Base-by-base conservation (phyloP, 148 eudicot genomes). In the Silene uniflora region DNA sequence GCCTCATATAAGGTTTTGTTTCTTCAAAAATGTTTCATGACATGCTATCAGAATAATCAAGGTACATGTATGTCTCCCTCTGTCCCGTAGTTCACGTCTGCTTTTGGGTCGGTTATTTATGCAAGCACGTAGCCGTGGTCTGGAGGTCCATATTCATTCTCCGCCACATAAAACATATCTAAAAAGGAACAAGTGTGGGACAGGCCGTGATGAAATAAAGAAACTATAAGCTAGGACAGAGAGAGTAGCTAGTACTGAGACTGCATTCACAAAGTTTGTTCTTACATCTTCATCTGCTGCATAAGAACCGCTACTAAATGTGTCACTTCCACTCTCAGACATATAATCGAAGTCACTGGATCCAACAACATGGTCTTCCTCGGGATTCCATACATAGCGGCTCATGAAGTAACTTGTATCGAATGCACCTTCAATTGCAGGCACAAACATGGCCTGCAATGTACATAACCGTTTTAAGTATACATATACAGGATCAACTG, bases 391-490 rank as follows among this genome's bases (percentile, higher is more conserved):
- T 62, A 96, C 85, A 80, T 96, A 91, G 39, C 99, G 99, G 82
- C 98, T 96, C 94, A 87, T 91, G 78, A 96, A 96, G 83, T 96
- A 96, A 77, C 99, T 89, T n/a, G 99, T 96, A 76, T 96, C 99
- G 61, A 74, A 93, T 74, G 91, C 86, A 60, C 82, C 74, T 66
- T 96, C 99, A 62, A 88, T 92, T 63, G 94, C 77, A 77, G 99
- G 99, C 82, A 96, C 86, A 85, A 96, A 96, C 90, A 88, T 87
- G 2, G 97, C 99, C 99, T 96, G 87, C 75, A 80, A 77, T 18
- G 52, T 42, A 35, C 56, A 42, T 22, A 39, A 18, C 10, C 39
- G 56, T 44, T 23, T 81, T 23, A 62, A 62, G 67, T 19, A 69
- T 14, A 52, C 44, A 18, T 67, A 52, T 22, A 68, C 94, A 96